Evolutionary conservation across 2,329 filamentous ascomycete species (phyloP).

Genomic region (Fusarium buharicum): DNA sequence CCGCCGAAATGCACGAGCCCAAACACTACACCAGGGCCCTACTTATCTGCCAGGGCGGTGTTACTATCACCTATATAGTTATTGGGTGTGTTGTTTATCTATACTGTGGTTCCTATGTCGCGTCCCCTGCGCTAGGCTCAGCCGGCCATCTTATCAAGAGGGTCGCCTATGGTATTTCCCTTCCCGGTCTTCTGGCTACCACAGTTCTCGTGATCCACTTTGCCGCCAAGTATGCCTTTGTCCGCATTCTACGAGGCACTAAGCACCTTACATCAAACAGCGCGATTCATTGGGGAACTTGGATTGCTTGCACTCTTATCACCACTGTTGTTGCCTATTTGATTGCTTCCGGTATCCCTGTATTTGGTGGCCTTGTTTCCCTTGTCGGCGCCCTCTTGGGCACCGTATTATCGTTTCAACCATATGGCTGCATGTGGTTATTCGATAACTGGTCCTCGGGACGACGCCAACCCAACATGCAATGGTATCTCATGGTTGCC

Average conservation of each 20-base stretch:
- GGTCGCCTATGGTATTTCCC: conserved; percentile 54
- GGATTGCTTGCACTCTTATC: conserved; percentile 46
- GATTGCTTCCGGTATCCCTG: conserved; percentile 39
- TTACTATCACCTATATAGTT: conserved; percentile 49
- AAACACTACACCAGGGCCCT: conserved; percentile 43
- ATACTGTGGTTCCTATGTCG: conserved; percentile 59
- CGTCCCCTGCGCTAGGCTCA: conserved; percentile 59
- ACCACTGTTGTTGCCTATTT: conserved; percentile 45
- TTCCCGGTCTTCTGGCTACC: conserved; percentile 47
- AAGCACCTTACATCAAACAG: conserved; percentile 48
- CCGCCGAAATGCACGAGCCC: conserved; percentile 51
- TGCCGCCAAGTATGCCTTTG: conserved; percentile 34
- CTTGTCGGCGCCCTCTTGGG: conserved; percentile 47
- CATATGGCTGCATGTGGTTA: conserved; percentile 47
- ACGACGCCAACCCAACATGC: conserved; percentile 13
- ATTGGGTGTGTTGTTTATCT: conserved; percentile 57
- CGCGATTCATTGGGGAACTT: conserved; percentile 46
- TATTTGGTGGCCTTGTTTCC: conserved; percentile 46
- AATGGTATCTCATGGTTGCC: conserved; percentile 35
- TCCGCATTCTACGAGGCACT: conserved; percentile 43
- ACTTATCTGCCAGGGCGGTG: conserved; percentile 41
- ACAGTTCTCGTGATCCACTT: conserved; percentile 45
- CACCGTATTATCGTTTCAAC: conserved; percentile 47
- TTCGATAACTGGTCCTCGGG: conserved; percentile 46
- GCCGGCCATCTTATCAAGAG: conserved; percentile 57